These are phyloP conservation scores for Cardamine occulta DNA, from an alignment of 345 rosid species.

Conservation along the genomic window DNA sequence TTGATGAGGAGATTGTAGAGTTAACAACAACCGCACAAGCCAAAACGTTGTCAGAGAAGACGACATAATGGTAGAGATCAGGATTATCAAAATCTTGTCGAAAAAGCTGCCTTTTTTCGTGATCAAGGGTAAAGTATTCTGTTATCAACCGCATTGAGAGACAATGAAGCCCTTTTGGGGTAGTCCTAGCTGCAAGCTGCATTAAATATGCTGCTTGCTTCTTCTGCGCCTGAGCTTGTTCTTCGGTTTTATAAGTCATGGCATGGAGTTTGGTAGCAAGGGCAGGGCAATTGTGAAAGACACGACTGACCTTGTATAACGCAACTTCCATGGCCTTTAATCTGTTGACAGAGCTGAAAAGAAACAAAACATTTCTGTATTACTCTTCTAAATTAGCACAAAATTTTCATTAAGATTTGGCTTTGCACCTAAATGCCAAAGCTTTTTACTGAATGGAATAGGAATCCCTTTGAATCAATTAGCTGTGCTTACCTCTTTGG, in stretches of 20 bases:
- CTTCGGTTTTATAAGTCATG: constrained; percentile 74
- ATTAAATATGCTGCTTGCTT: constrained; percentile 66
- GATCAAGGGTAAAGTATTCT: constrained; percentile 64
- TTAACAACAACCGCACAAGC: constrained; percentile 89
- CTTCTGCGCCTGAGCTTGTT: constrained; percentile 67
- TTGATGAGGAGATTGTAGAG: constrained; percentile 70
- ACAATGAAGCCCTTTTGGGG: constrained; percentile 95
- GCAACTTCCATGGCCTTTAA: constrained; percentile 68
- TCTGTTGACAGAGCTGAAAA: constrained; percentile 67
- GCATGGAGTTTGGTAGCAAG: constrained; percentile 74
- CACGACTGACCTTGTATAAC: constrained; percentile 60
- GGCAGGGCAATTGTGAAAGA: constrained; percentile 64
- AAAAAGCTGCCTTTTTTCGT: constrained; percentile 62
- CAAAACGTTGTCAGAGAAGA: constrained; percentile 87
- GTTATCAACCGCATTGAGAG: constrained; percentile 86
- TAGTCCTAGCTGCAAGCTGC: constrained; percentile 88
- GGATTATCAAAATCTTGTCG: constrained; percentile 55
- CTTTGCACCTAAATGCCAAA: constrained; percentile 15
- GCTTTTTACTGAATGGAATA: neutral
- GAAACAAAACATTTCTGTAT: constrained; percentile 19
- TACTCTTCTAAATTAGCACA: constrained; percentile 18
- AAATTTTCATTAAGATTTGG: constrained; percentile 1
- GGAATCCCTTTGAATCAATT: constrained; percentile 3
- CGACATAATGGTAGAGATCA: constrained; percentile 75
- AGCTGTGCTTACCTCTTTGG: constrained; percentile 65